Evolutionary conservation across 768 basidiomycete species (phyloP), one percentile per base, ranked within the genome.

Genomic region (Amanita thiersii): DNA sequence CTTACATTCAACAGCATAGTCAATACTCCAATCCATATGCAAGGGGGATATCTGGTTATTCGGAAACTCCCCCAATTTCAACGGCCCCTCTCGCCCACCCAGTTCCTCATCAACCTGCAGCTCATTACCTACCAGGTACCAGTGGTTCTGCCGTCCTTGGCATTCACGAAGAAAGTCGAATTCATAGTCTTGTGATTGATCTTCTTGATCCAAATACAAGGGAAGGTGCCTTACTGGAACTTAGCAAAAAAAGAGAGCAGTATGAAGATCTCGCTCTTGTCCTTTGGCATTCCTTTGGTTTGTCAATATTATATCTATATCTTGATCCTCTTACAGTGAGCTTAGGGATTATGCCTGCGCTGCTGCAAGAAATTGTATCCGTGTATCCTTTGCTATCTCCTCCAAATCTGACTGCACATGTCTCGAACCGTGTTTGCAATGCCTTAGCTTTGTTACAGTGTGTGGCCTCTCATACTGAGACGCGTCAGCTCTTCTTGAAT

Each of bases 201-300:
- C 66, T 94, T 19, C 73, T 86, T 70, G 82, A 89, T 54, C 79
- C 84, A 1, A 74, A 68, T 42, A 77, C 83, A n/a, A 75, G 94
- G 47, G 96, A 99, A 57, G 73, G 72, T 2, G 94, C 96, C 1
- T 68, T 99, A 37, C 71, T 98, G 40, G 96, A 99, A 65, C 70
- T 99, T 54, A 94, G 90, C 67, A 98, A 99, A 75, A 98, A 97
- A 70, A 71, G 96, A 48, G 96, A 98, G 64, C 93, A 98, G 62
- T 98, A 94, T 57, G 96, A 99, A 58, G 93, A 99, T 63, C 79
- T 99, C 34, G 96, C 96, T 1, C 74, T 98, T 31, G 88, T 99
- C 18, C 72, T 99, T 5, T 99, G 96, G 96, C 93, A 98, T 55
- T 92, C 92, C 2, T 99, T 97, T 55, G 94, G 94, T 94, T 50